phyloP scores from a whole-genome alignment of 2,329 filamentous ascomycete genomes.

The Apiospora kogelbergensis region DNA sequence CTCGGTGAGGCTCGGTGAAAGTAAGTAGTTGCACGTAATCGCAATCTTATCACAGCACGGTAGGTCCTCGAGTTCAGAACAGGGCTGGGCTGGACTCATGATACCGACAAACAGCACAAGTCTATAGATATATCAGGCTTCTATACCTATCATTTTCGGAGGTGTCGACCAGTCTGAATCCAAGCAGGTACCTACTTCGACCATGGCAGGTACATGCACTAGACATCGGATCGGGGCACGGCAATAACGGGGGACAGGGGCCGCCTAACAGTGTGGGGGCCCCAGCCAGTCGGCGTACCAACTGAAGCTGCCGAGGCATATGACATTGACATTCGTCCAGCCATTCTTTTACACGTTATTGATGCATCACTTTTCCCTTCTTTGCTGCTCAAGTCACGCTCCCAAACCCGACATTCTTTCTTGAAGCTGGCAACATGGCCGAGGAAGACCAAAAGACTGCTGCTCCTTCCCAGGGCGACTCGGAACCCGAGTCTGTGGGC shows the following conservation, averaged over 20 bases:
- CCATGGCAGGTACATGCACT: not conserved
- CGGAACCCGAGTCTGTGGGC: not conserved
- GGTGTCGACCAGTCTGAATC: not conserved
- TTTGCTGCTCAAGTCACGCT: not conserved
- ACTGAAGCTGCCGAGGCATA: slow-evolving; percentile 4
- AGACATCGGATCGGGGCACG: not conserved
- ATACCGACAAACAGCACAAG: no score
- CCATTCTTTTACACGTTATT: not conserved
- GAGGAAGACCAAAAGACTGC: not conserved
- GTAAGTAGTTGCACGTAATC: not conserved
- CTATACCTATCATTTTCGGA: not conserved
- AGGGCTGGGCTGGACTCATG: no score
- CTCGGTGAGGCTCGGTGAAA: slow-evolving; percentile 2
- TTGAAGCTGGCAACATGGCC: not conserved
- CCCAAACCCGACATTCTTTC: not conserved
- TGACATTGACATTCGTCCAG: not conserved
- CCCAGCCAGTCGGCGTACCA: not conserved
- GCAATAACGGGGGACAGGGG: not conserved
- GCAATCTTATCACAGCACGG: not conserved
- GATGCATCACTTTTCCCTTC: not conserved
- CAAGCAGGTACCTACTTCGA: not conserved
- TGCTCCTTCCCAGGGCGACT: not conserved
- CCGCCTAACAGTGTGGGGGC: not conserved
- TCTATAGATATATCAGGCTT: no score
- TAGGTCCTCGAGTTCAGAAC: not conserved